Evolutionary conservation across 1,284 basidiomycete genomes (phyloP), one percentile per base, ranked within the genome.

Genomic region (Moniliella sp.): DNA sequence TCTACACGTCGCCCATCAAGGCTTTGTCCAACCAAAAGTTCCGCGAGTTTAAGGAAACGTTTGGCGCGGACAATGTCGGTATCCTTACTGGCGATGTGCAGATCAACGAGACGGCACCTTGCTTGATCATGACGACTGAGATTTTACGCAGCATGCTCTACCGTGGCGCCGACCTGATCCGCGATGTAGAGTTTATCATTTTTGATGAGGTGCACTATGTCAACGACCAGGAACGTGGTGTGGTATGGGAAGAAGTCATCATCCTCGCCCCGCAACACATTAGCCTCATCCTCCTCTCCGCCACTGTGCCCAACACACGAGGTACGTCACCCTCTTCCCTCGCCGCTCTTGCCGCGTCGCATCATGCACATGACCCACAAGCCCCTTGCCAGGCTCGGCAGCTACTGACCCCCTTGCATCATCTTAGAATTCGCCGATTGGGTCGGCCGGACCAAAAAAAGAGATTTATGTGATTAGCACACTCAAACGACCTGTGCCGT

Each of bases 141-240:
- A 97, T 99, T 59, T 61, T 99, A 47, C 71, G 91, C 45, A 91
- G 82, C 58, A 97, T 99, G 91, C 69, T 49, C 15, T 60, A 57
- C 34, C 45, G 54, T 11, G 91, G 91, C 3, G 91, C 91, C 10
- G 91, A 97, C 63, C 67, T 99, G 18, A 97, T 99, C 48, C 73
- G 91, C 28, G 91, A 99, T 61, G 86, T 99, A 27, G 91, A 97
- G 59, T 99, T 94, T 58, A 91, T 99, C 15, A 91, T 99, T 43
- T 99, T 99, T 53, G 91, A 99, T 60, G 91, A 99, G 61, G 91
- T 99, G 9, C 91, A 99, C 64, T 99, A 99, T 61, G 86, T 99
- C 37, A 99, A 97, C 59, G 91, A 99, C 61, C 80, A 83, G n/a
- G 91, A 99, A 83, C 71, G 91, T 55, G 91, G 91, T 32, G 91